Base-by-base conservation (phyloP, 2,329 filamentous ascomycete species). In the Fusarium multiceps region DNA sequence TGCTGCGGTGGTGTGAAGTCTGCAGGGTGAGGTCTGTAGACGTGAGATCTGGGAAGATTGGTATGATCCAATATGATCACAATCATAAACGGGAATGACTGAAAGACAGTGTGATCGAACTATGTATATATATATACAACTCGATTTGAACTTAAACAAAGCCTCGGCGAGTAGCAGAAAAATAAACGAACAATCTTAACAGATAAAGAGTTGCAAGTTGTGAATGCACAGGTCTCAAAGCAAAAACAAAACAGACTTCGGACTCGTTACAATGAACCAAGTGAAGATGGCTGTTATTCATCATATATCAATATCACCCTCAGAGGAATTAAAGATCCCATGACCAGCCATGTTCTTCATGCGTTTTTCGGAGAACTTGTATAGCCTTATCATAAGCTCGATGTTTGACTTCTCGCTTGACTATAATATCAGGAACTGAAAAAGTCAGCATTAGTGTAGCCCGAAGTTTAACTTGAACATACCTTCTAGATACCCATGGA, bases 401-500 rank as follows among this genome's bases (percentile, higher is more conserved):
- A 9, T 65, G 47, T 45, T 75, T 73, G 2, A 66, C 16, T 3
- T 71, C 59, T 21, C 64, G 63, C 20, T 61, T 69, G 8, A 71
- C 54, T 16, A 72, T 54, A 3, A 41, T 27, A 61, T 70, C 65
- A 16, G 66, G 73, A 50, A 76, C 72, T 74, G 21, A 6, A 32
- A 47, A 47, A 9, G 25, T 18, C 14, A 48, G 11, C 37, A 27
- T 13, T 7, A 11, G 16, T 20, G 11, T 7, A 16, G 23, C 11
- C 18, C 21, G n/a, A 8, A 7, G 23, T 20, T 27, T 21, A 42
- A 28, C 23, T 20, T 7, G 3, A 7, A 30, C 46, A 37, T 27
- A 75, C 74, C 65, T 61, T 78, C 72, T 2, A 77, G 41, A 45
- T 78, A 77, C n/a, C 74, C 76, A 62, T 78, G 72, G 34, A 78